Percentiles rank a stretch among this genome's conserved stretches.
Evolutionary conservation across 2,329 filamentous ascomycete genomes (phyloP).

Genomic region (Lasiodiplodia gonubiensis): DNA sequence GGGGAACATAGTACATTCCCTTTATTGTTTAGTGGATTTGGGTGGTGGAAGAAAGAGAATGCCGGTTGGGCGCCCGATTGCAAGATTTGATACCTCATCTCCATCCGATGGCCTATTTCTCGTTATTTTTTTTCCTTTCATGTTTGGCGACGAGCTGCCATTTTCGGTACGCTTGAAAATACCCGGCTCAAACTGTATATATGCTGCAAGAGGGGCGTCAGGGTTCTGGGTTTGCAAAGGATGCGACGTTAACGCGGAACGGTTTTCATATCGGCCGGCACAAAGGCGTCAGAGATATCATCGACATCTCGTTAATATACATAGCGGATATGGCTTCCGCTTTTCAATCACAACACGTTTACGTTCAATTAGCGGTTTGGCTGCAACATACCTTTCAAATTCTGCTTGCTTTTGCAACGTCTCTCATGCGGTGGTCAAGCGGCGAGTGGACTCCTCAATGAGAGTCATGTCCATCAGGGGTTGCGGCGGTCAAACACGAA

Average conservation of each 20-base stretch:
- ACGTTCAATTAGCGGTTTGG: neutral
- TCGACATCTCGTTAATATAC: conserved; percentile 23
- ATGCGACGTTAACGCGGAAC: conserved; percentile 5
- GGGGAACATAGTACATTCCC: neutral
- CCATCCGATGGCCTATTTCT: neutral
- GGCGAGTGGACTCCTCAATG: neutral
- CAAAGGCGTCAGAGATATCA: conserved; percentile 14
- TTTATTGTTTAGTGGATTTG: neutral
- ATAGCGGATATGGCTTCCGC: conserved; percentile 9
- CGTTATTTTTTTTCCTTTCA: neutral
- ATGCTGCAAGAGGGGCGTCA: conserved; percentile 13
- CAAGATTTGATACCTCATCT: conserved; percentile 26
- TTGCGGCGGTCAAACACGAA: neutral
- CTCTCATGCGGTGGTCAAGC: neutral
- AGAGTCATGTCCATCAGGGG: neutral
- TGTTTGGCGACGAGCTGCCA: conserved; percentile 11
- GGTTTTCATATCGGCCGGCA: conserved; percentile 5
- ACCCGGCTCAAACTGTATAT: conserved; percentile 23
- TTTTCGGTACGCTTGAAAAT: conserved; percentile 11
- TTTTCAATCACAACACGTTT: neutral
- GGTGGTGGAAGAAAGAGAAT: neutral
- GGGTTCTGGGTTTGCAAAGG: conserved; percentile 8
- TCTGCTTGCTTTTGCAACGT: neutral
- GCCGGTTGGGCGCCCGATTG: conserved; percentile 1
- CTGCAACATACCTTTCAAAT: neutral